Percentiles rank a stretch among this genome's conserved stretches.
These are phyloP conservation scores for Populus ilicifolia DNA, from an alignment of 345 rosid genomes.

Conservation along the genomic window DNA sequence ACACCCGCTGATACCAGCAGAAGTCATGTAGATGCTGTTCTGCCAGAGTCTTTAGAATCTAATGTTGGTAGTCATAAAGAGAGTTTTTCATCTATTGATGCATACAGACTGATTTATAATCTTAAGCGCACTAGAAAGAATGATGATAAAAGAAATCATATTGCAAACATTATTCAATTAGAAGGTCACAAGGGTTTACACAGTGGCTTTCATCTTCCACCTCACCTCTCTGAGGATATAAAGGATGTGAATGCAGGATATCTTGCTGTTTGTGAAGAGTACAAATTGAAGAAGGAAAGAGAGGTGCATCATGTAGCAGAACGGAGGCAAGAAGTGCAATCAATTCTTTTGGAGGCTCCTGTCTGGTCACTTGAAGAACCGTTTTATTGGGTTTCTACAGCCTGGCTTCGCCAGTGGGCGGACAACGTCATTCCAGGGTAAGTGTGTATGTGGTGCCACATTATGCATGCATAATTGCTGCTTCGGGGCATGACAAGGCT, in stretches of 20 bases:
- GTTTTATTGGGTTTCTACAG: slow-evolving; percentile 73
- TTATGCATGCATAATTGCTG: slow-evolving; percentile 4
- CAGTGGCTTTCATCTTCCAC: slow-evolving; percentile 54
- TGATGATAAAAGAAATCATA: slow-evolving; percentile 29
- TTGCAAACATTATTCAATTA: slow-evolving; percentile 26
- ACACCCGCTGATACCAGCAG: slow-evolving; percentile 34
- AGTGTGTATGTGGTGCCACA: slow-evolving; percentile 22
- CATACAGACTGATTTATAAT: slow-evolving; percentile 90
- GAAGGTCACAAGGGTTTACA: slow-evolving; percentile 35
- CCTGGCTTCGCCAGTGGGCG: slow-evolving; percentile 97
- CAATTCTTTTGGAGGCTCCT: slow-evolving; percentile 77
- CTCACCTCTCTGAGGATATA: slow-evolving; percentile 60
- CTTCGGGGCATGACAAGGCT: neutral
- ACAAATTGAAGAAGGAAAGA: slow-evolving; percentile 52
- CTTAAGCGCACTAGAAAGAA: slow-evolving; percentile 50
- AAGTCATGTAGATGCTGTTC: slow-evolving; percentile 33
- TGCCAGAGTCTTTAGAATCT: slow-evolving; percentile 41
- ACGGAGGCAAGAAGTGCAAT: slow-evolving; percentile 79
- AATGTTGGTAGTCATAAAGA: slow-evolving; percentile 36
- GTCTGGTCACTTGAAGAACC: slow-evolving; percentile 62
- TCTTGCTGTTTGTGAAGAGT: slow-evolving; percentile 56
- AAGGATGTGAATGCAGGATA: slow-evolving; percentile 49
- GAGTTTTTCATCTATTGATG: slow-evolving; percentile 83
- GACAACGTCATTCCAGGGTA: slow-evolving; percentile 69
- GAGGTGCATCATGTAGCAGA: slow-evolving; percentile 49